Evolutionary conservation across 495 filamentous ascomycete genomes (phyloP).

Genomic region (Penicillium soppii): DNA sequence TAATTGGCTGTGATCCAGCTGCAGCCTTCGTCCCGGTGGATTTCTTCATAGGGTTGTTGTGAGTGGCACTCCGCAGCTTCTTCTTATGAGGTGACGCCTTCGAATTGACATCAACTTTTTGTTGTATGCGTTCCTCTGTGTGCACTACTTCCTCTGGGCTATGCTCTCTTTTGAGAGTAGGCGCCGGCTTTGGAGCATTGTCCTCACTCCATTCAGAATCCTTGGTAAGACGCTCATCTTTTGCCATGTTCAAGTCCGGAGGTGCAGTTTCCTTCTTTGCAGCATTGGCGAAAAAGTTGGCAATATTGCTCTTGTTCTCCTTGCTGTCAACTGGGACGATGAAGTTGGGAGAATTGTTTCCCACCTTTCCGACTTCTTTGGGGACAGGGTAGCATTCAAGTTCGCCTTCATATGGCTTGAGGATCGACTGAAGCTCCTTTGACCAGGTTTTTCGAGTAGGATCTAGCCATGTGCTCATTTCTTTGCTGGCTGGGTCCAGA

Average conservation of each 20-base stretch:
- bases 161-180: constrained; percentile 60
- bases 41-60: constrained; percentile 48
- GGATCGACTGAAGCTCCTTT: constrained; percentile 68
- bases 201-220: constrained; percentile 28
- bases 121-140: constrained; percentile 28
- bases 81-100: constrained; percentile 27
- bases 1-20: constrained; percentile 75
- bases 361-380: constrained; percentile 91
- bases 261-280: constrained; percentile 10
- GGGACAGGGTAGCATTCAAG: constrained; percentile 83
- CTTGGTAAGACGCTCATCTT: constrained; percentile 23
- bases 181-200: constrained; percentile 45
- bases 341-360: constrained; percentile 84
- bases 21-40: constrained; percentile 44
- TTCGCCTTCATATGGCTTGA: constrained; percentile 76
- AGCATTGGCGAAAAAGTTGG: constrained; percentile 78
- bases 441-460: constrained; percentile 70
- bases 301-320: constrained; percentile 88
- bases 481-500: constrained; percentile 70
- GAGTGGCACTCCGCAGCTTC: constrained; percentile 39
- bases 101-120: constrained; percentile 18
- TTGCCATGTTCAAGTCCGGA: constrained; percentile 17
- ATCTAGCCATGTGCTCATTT: constrained; percentile 77
- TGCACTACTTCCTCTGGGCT: constrained; percentile 24
- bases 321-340: constrained; percentile 77